A percentile compares a stretch with the other conserved stretches of the same genome.
Evolutionary conservation across 2,329 filamentous ascomycete genomes (phyloP).

Genomic region (Aspergillus tubingensis): DNA sequence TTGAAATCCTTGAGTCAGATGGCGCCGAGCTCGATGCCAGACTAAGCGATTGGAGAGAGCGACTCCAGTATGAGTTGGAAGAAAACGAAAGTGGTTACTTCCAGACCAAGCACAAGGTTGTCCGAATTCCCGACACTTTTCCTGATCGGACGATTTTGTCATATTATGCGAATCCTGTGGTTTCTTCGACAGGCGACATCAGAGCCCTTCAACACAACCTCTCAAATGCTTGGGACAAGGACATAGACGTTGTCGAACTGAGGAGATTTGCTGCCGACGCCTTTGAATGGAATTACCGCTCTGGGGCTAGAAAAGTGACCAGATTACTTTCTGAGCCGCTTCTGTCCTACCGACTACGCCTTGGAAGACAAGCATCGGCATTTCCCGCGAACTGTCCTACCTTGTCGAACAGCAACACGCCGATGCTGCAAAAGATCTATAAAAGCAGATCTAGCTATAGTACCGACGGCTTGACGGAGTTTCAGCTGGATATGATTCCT

Average conservation of each 20-base stretch:
- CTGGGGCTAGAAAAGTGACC: slow-evolving; percentile 82
- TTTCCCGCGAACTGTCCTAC: slow-evolving; percentile 27
- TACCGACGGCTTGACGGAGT: slow-evolving; percentile 73
- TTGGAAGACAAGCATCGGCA: slow-evolving; percentile 41
- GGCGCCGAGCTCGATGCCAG: slow-evolving; percentile 30
- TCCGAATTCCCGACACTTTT: slow-evolving; percentile 77
- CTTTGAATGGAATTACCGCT: slow-evolving; percentile 81
- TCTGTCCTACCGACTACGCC: slow-evolving; percentile 61
- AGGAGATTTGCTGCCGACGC: slow-evolving; percentile 74
- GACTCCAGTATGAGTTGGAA: slow-evolving; percentile 71
- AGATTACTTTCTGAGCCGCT: slow-evolving; percentile 76
- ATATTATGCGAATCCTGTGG: slow-evolving; percentile 84
- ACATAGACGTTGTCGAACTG: slow-evolving; percentile 67
- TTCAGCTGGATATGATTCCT: slow-evolving; percentile 78
- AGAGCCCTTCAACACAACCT: slow-evolving; percentile 56
- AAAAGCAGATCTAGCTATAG: slow-evolving; percentile 68
- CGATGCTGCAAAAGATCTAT: slow-evolving; percentile 66
- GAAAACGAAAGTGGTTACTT: slow-evolving; percentile 86
- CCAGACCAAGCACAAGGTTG: slow-evolving; percentile 69
- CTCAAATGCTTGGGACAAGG: slow-evolving; percentile 57
- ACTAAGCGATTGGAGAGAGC: slow-evolving; percentile 69
- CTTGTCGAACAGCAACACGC: slow-evolving; percentile 51
- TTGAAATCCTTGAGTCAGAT: slow-evolving; percentile 60
- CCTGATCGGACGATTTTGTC: slow-evolving; percentile 76
- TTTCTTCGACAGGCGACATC: slow-evolving; percentile 65